Percentiles rank a stretch among this genome's conserved stretches.
Evolutionary conservation across 176 grass and related monocot genomes (phyloP).

Genomic region (Triticum turgidum): DNA sequence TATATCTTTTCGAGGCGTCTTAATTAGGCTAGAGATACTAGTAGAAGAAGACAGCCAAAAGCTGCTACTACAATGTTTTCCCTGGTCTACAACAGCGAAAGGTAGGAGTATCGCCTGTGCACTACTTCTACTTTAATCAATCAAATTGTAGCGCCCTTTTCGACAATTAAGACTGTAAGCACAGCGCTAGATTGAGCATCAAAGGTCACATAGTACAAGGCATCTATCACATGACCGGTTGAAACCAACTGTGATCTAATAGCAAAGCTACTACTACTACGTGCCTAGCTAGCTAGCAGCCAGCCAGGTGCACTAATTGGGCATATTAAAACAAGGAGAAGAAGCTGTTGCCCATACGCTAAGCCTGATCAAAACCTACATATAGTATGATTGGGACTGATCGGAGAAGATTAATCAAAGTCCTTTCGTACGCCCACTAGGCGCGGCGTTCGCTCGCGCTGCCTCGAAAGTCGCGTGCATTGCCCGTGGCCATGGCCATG

Average conservation of each 20-base stretch:
- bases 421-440: background rate
- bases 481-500: background rate
- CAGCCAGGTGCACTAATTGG: background rate
- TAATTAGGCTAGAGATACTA: background rate
- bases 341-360: background rate
- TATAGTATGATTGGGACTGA: background rate
- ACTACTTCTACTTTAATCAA: background rate
- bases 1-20: background rate
- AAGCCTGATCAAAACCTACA: background rate
- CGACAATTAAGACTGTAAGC: constrained; percentile 5
- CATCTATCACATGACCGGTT: background rate
- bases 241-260: background rate
- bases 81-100: background rate
- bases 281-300: background rate
- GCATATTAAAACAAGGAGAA: background rate
- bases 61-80: background rate
- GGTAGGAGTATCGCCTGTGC: background rate
- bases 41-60: background rate
- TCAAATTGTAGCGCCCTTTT: background rate
- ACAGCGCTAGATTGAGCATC: background rate
- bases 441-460: background rate
- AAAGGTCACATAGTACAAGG: background rate
- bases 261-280: background rate
- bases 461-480: background rate
- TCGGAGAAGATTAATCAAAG: background rate